Base-by-base conservation (phyloP, 345 rosid species). In the Acer campestre region DNA sequence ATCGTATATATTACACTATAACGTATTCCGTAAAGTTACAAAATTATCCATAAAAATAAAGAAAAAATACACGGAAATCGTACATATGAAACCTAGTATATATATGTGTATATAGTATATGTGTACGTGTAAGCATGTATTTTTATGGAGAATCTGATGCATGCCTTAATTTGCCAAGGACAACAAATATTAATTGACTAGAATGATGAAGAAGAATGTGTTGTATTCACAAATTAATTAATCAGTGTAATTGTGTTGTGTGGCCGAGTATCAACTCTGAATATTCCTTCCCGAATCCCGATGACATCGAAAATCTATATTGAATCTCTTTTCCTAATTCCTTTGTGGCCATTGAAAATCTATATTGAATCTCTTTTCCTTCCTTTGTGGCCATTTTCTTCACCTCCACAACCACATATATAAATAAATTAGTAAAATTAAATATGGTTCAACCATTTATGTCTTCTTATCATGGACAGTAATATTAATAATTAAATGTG, bases 221-320 rank as follows among this genome's bases (percentile, higher is more conserved):
- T n/a, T 49, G 61, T 7, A 65, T 65, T 65, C 23, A 35, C 38
- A 35, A 6, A 4, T 4, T 35, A 35, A 35, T 35, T 35, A 4
- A 35, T 35, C 5, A 4, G 25, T 9, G 16, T 23, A 14, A 1
- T 10, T 10, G 18, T 23, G 12, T 69, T 46, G 12, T 7, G 8
- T 23, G 40, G 11, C 14, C 2, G 3, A 8, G 63, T 14, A 70
- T 40, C 16, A 42, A 12, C 12, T 22, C 48, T 61, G 76, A 58
- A 73, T 73, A 61, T 73, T 42, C 68, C 68, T 14, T 35, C 55
- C 18, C 38, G 74, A 71, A 71, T 71, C 27, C 29, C n/a, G n/a
- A n/a, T n/a, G n/a, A n/a, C 17, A 71, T 55, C 74, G 42, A 27
- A 49, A 16, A 13, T 27, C 40, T 25, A 1, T 70, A 3, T 25